A percentile compares a stretch with the other conserved stretches of the same genome.
phyloP scores from a whole-genome alignment of 495 filamentous ascomycete genomes.

The Pseudomonodictys pantanalensis region DNA sequence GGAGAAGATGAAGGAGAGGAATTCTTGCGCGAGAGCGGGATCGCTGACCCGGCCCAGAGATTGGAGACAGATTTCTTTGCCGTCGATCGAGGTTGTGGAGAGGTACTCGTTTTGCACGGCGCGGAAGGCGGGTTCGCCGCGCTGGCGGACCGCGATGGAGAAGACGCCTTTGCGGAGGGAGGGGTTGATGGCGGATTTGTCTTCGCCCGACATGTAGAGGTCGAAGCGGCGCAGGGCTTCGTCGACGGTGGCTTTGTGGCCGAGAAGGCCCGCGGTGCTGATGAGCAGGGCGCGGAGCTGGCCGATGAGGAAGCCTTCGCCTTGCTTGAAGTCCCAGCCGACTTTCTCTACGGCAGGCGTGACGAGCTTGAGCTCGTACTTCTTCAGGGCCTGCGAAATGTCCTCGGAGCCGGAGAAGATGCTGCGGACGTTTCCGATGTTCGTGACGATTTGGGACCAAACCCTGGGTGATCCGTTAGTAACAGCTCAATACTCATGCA shows the following conservation, averaged over 20 bases:
- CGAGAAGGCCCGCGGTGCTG: slow-evolving; percentile 65
- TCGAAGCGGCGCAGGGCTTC: slow-evolving; percentile 76
- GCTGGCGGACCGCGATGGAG: slow-evolving; percentile 68
- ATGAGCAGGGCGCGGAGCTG: slow-evolving; percentile 81
- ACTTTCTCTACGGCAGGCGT: slow-evolving; percentile 68
- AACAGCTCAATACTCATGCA: neutral
- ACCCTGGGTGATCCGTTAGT: slow-evolving; percentile 51
- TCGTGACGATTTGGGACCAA: slow-evolving; percentile 77
- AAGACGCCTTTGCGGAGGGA: slow-evolving; percentile 78
- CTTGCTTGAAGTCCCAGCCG: slow-evolving; percentile 75
- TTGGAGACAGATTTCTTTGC: slow-evolving; percentile 77
- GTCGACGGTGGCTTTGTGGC: slow-evolving; percentile 64
- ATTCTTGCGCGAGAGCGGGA: slow-evolving; percentile 62
- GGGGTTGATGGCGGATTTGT: slow-evolving; percentile 69
- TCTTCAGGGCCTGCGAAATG: slow-evolving; percentile 63
- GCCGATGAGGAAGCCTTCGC: slow-evolving; percentile 76
- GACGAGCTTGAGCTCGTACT: slow-evolving; percentile 69
- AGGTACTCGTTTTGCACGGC: slow-evolving; percentile 79
- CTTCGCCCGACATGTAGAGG: slow-evolving; percentile 63
- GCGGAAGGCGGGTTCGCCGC: slow-evolving; percentile 63
- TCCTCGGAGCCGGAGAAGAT: slow-evolving; percentile 60
- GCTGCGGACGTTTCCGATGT: slow-evolving; percentile 62
- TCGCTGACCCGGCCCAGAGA: slow-evolving; percentile 74
- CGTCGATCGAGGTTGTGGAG: slow-evolving; percentile 77
- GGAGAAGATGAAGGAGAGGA: slow-evolving; percentile 77